A percentile compares a stretch with the other conserved stretches of the same genome.
These are phyloP conservation scores for Friedmanniomyces endolithicus DNA, from an alignment of 495 filamentous ascomycete species.

Conservation along the genomic window DNA sequence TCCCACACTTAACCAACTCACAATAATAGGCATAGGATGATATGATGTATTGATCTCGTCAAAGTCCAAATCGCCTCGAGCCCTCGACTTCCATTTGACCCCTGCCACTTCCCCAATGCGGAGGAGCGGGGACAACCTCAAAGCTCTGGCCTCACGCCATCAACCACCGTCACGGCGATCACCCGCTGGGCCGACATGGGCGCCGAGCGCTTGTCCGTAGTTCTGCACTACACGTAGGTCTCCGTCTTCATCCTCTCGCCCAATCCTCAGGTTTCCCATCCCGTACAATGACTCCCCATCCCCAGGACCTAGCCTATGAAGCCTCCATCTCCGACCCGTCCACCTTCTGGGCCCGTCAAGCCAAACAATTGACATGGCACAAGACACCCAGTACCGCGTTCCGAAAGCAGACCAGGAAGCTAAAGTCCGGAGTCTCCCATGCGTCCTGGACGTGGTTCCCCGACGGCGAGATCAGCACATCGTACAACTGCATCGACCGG, in stretches of 20 bases:
- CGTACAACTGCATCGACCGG: slow-evolving; percentile 80
- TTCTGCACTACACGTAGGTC: background rate
- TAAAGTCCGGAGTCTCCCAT: slow-evolving; percentile 39
- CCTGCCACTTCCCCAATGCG: too few species aligned
- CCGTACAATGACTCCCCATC: slow-evolving; percentile 21
- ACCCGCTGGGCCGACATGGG: too few species aligned
- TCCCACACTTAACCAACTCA: too few species aligned
- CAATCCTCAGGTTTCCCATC: background rate
- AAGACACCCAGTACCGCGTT: slow-evolving; percentile 45
- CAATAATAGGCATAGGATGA: too few species aligned
- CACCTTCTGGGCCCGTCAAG: slow-evolving; percentile 62
- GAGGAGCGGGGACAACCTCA: too few species aligned
- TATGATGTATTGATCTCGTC: too few species aligned
- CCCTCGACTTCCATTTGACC: too few species aligned
- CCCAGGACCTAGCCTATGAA: slow-evolving; percentile 27
- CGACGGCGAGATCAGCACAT: slow-evolving; percentile 76
- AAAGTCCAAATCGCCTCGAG: too few species aligned
- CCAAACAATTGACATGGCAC: slow-evolving; percentile 62
- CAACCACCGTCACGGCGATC: too few species aligned
- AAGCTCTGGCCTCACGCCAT: too few species aligned
- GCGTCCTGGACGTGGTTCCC: slow-evolving; percentile 79
- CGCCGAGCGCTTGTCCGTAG: too few species aligned
- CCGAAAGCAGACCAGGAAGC: slow-evolving; percentile 35
- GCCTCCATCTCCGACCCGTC: slow-evolving; percentile 49
- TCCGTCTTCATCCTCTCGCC: background rate